Percentiles rank a stretch among this genome's conserved stretches.
phyloP scores from a whole-genome alignment of 2,329 filamentous ascomycete species.

The Colletotrichum neosansevieriae region DNA sequence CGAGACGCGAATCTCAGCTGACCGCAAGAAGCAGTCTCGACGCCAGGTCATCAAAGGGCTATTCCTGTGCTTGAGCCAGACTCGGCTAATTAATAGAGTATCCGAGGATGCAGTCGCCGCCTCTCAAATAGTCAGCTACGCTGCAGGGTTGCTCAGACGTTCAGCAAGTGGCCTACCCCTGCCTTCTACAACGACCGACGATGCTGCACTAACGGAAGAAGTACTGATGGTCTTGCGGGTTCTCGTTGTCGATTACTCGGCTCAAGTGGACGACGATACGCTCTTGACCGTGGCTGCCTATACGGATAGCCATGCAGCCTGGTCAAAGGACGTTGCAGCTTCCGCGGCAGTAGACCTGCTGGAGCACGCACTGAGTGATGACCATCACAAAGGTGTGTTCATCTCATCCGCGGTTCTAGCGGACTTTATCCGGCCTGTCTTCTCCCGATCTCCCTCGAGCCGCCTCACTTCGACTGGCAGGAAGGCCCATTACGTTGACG shows the following conservation, averaged over 20 bases:
- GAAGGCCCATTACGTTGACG: constrained; percentile 60
- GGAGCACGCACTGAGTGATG: constrained; percentile 42
- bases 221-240: constrained; percentile 3
- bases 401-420: constrained; percentile 70
- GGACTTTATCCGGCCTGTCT: constrained; percentile 74
- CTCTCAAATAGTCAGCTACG: constrained; percentile 7
- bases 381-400: constrained; percentile 48
- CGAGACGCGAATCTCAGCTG: not conserved
- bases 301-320: constrained; percentile 50
- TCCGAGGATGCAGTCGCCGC: constrained; percentile 7
- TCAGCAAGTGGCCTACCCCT: not conserved
- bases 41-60: constrained; percentile 8
- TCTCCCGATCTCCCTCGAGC: constrained; percentile 66
- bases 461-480: constrained; percentile 69
- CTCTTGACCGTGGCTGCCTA: constrained; percentile 51
- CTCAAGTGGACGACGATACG: constrained; percentile 28
- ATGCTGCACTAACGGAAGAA: constrained; percentile 2
- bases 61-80: constrained; percentile 13
- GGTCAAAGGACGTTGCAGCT: constrained; percentile 52
- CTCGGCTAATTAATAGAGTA: not conserved
- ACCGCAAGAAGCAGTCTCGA: not conserved
- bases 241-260: constrained; percentile 11
- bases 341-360: constrained; percentile 50
- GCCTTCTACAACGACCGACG: not conserved
- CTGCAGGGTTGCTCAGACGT: not conserved